A percentile compares a stretch with the other conserved stretches of the same genome.
phyloP scores from a whole-genome alignment of 1,139 yeast species.

The Spathaspora jeffriesii region DNA sequence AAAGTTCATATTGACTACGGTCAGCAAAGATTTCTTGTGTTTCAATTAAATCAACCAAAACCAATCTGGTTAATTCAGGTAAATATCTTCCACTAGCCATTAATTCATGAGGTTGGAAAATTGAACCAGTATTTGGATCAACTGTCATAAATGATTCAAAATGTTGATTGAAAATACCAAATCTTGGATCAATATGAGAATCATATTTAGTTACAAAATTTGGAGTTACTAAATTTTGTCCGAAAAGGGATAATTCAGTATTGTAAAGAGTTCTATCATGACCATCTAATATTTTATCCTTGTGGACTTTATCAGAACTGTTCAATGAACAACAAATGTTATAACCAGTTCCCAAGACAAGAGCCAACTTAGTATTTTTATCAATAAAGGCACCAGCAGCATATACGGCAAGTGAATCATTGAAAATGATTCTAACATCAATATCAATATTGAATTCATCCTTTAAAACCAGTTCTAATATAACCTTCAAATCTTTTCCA shows the following conservation, averaged over 20 bases:
- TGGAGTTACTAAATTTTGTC: constrained; percentile 26
- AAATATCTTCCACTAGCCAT: constrained; percentile 58
- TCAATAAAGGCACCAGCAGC: constrained; percentile 46
- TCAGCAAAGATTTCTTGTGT: constrained; percentile 29
- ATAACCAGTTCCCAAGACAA: constrained; percentile 49
- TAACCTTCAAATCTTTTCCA: constrained; percentile 39
- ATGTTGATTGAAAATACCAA: constrained; percentile 17
- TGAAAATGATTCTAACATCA: constrained; percentile 36
- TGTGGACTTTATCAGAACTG: constrained; percentile 19
- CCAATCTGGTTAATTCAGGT: constrained; percentile 51
- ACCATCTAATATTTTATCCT: constrained; percentile 22
- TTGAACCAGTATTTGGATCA: constrained; percentile 27
- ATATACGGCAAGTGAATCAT: constrained; percentile 49
- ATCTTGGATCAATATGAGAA: constrained; percentile 33
- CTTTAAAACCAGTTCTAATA: constrained; percentile 34
- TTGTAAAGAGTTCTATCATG: constrained; percentile 30
- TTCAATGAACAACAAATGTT: constrained; percentile 43
- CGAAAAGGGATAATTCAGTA: constrained; percentile 44
- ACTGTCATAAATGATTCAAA: constrained; percentile 35
- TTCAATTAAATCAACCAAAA: constrained; percentile 33
- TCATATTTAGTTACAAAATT: constrained; percentile 39
- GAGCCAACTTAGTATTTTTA: constrained; percentile 36
- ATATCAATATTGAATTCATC: constrained; percentile 24
- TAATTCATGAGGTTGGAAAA: constrained; percentile 57
- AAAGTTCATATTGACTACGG: constrained; percentile 12